These are phyloP conservation scores for Diutina mesorugosa DNA, from an alignment of 1,139 yeast species.

Conservation along the genomic window DNA sequence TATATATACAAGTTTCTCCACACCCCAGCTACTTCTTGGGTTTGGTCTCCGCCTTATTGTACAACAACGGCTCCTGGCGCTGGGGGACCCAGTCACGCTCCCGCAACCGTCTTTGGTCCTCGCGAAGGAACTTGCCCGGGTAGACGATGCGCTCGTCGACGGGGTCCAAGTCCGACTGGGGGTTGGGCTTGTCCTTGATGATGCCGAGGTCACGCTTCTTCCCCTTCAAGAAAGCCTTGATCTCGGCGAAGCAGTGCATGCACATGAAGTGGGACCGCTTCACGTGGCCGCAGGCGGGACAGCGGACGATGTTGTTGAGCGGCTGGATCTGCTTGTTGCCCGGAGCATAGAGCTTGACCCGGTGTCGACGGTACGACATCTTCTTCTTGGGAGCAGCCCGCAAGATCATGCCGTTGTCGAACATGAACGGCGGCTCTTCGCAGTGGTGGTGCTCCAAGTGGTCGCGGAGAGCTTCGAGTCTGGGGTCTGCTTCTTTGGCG, in stretches of 20 bases:
- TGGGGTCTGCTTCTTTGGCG: constrained; percentile 9
- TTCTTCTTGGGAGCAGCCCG: constrained; percentile 92
- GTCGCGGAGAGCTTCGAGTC: constrained; percentile 20
- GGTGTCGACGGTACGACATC: constrained; percentile 72
- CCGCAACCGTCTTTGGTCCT: constrained; percentile 26
- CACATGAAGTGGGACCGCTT: constrained; percentile 86
- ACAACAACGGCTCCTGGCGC: constrained; percentile 14
- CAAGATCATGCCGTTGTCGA: constrained; percentile 51
- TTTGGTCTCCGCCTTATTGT: background rate
- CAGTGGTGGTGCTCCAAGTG: constrained; percentile 14
- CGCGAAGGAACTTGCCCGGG: constrained; percentile 51
- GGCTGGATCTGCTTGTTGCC: constrained; percentile 73
- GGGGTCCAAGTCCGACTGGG: constrained; percentile 43
- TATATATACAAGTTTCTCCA: background rate
- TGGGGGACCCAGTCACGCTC: constrained; percentile 58
- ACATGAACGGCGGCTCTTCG: constrained; percentile 21
- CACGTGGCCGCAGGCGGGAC: constrained; percentile 92
- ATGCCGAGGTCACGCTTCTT: constrained; percentile 23
- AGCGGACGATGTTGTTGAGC: constrained; percentile 65
- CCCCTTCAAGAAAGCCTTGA: constrained; percentile 53
- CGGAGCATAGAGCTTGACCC: constrained; percentile 73
- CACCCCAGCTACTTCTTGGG: background rate
- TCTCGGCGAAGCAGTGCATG: constrained; percentile 83
- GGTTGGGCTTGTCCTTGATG: constrained; percentile 15
- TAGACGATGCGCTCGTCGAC: constrained; percentile 56